A percentile compares a stretch with the other conserved stretches of the same genome.
These are phyloP conservation scores for Letharia lupina DNA, from an alignment of 495 filamentous ascomycete species.

Conservation along the genomic window DNA sequence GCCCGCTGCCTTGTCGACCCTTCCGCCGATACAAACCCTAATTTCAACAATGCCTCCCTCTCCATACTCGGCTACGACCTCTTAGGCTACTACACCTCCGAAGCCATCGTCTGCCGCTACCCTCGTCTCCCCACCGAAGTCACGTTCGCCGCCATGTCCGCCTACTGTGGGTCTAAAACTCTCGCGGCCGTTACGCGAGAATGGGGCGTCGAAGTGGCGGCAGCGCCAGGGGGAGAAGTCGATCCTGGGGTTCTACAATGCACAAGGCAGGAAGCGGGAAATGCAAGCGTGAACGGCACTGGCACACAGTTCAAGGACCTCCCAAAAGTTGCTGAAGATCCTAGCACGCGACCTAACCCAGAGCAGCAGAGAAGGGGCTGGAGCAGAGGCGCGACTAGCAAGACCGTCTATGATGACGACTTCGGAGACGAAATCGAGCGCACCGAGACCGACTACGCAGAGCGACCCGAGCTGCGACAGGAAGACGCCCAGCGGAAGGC, in stretches of 20 bases:
- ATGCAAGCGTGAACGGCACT: conserved; percentile 33
- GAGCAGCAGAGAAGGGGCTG: conserved; percentile 37
- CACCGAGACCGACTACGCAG: conserved; percentile 14
- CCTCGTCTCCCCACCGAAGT: conserved; percentile 81
- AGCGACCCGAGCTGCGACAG: conserved; percentile 11
- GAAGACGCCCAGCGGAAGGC: conserved; percentile 27
- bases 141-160: conserved; percentile 72
- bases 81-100: conserved; percentile 75
- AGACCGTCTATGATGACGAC: conserved; percentile 68
- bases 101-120: conserved; percentile 77
- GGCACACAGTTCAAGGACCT: conserved; percentile 32
- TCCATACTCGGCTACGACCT: conserved; percentile 73
- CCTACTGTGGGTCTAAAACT: conserved; percentile 65
- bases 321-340: conserved; percentile 30
- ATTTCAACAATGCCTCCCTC: conserved; percentile 76
- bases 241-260: conserved; percentile 92
- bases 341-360: conserved; percentile 23
- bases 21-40: conserved; percentile 65
- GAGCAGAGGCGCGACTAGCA: conserved; percentile 60
- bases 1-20: conserved; percentile 77
- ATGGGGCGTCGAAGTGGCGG: conserved; percentile 85
- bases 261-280: conserved; percentile 50
- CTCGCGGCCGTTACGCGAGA: conserved; percentile 61
- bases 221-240: conserved; percentile 78
- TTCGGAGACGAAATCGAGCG: conserved; percentile 56